These are phyloP conservation scores for Petrea volubilis DNA, from an alignment of 257 asterid genomes.

Conservation along the genomic window DNA sequence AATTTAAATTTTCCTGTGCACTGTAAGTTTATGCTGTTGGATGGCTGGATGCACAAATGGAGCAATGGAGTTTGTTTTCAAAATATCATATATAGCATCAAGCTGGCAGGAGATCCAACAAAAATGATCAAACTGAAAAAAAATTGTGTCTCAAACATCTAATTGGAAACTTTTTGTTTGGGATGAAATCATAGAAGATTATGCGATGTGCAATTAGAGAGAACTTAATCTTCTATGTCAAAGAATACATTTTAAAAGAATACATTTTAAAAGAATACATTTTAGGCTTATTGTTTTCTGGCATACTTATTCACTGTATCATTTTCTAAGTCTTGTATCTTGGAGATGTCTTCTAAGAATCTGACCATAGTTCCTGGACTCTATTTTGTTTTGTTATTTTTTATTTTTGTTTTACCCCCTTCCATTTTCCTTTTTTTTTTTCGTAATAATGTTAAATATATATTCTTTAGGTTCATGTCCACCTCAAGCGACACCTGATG, in stretches of 20 bases:
- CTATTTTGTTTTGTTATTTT: background rate
- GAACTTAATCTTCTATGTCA: background rate
- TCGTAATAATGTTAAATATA: background rate
- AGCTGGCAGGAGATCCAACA: background rate
- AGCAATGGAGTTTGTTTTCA: background rate
- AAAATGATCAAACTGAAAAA: background rate
- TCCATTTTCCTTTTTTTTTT: too few species aligned
- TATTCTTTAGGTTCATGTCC: conserved; percentile 77
- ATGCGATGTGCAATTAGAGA: background rate
- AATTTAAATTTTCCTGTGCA: background rate
- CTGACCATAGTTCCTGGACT: background rate
- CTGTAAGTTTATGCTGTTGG: background rate
- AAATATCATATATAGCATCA: background rate
- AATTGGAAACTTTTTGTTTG: background rate
- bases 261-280: background rate
- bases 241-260: background rate
- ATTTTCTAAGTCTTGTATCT: background rate
- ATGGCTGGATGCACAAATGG: background rate
- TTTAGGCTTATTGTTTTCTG: background rate
- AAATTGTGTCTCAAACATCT: background rate
- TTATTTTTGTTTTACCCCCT: background rate
- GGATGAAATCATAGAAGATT: background rate
- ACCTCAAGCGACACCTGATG: conserved; percentile 78
- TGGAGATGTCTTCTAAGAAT: background rate
- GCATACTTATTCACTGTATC: background rate